Evolutionary conservation across 257 asterid species (phyloP).

Genomic region (Thymus quinquecostatus): DNA sequence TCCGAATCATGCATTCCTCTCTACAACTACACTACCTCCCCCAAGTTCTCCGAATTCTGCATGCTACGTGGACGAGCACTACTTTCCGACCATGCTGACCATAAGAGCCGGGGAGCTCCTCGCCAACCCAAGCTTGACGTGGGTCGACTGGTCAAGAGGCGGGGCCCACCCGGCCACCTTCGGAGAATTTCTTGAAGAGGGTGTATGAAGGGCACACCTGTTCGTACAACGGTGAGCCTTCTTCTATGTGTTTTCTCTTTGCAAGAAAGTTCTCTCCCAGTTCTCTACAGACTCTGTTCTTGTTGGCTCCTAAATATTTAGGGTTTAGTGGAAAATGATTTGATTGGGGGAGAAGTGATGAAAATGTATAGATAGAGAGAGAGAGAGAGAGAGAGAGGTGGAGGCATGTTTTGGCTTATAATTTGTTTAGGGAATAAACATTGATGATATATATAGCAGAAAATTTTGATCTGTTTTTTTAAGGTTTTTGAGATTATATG

Average conservation of each 20-base stretch:
- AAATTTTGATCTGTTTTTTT: constrained; percentile 11
- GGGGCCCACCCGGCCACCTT: constrained; percentile 73
- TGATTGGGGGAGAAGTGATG: neutral
- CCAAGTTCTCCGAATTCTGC: constrained; percentile 55
- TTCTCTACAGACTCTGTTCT: constrained; percentile 53
- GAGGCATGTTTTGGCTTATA: neutral
- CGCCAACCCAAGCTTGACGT: constrained; percentile 61
- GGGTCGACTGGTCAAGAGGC: constrained; percentile 80
- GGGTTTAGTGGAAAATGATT: constrained; percentile 36
- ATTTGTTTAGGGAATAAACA: neutral
- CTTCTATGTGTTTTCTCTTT: constrained; percentile 50
- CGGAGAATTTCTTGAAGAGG: constrained; percentile 46
- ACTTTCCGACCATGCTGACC: constrained; percentile 62
- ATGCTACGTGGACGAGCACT: constrained; percentile 72
- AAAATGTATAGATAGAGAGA: constrained; percentile 20
- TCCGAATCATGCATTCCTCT: constrained; percentile 75
- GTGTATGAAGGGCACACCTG: constrained; percentile 42
- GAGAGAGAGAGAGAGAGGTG: neutral
- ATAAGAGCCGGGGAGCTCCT: constrained; percentile 39
- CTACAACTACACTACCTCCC: constrained; percentile 55
- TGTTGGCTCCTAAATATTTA: constrained; percentile 51
- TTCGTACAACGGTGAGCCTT: constrained; percentile 41
- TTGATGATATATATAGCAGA: neutral
- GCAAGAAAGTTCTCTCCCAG: constrained; percentile 70
- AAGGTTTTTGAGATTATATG: neutral